Evolutionary conservation across 305 asterid species (phyloP).

Genomic region (Solanum hybrid): DNA sequence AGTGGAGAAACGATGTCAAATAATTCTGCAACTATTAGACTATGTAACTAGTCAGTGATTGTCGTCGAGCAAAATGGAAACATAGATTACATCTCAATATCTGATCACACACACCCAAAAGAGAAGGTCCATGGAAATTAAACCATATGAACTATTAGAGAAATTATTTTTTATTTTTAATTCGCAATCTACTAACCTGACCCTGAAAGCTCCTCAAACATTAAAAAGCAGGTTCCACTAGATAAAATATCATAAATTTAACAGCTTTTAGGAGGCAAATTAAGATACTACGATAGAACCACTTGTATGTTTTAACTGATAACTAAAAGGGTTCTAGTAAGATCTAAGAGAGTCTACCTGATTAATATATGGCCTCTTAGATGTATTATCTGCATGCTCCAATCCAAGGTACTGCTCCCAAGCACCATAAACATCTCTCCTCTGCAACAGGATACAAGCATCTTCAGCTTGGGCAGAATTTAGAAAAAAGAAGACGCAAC

Average conservation of each 20-base stretch:
- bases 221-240: not conserved
- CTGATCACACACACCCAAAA: not conserved
- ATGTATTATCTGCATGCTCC: conserved; percentile 81
- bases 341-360: conserved; percentile 33
- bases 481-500: not conserved
- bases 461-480: not conserved
- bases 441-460: conserved; percentile 34
- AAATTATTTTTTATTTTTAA: not conserved
- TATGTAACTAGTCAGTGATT: not conserved
- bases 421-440: conserved; percentile 90
- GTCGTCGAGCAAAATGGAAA: not conserved
- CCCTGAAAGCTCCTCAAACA: not conserved
- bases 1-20: not conserved
- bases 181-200: not conserved
- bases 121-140: not conserved
- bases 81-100: not conserved
- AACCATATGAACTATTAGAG: not conserved
- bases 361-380: conserved; percentile 60
- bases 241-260: not conserved
- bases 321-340: not conserved
- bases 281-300: not conserved
- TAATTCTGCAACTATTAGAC: not conserved
- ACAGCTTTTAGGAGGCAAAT: not conserved
- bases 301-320: not conserved
- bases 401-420: conserved; percentile 97